These are phyloP conservation scores for Aleurites moluccanus DNA, from an alignment of 441 rosid genomes.

Conservation along the genomic window DNA sequence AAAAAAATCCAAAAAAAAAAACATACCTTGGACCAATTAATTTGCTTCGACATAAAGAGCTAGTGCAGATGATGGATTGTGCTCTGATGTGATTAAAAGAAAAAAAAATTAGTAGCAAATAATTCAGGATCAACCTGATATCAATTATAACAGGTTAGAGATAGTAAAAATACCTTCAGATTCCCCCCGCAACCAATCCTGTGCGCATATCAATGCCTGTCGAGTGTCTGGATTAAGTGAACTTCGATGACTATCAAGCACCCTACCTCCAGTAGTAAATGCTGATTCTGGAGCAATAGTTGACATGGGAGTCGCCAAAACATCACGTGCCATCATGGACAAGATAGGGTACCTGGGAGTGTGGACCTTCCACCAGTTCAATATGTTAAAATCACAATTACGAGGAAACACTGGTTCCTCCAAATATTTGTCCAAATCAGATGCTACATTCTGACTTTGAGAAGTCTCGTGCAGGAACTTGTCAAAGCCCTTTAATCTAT, in stretches of 20 bases:
- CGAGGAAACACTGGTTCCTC: slow-evolving; percentile 95
- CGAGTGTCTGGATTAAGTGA: slow-evolving; percentile 60
- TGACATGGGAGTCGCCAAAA: slow-evolving; percentile 84
- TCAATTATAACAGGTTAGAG: slow-evolving; percentile 10
- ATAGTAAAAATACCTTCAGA: slow-evolving; percentile 47
- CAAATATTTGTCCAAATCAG: slow-evolving; percentile 86
- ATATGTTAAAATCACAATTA: slow-evolving; percentile 71
- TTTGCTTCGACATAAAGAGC: slow-evolving; percentile 39
- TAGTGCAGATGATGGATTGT: slow-evolving; percentile 42
- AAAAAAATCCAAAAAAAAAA: neutral
- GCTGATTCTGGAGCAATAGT: slow-evolving; percentile 53
- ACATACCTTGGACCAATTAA: slow-evolving; percentile 35
- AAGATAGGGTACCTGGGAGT: slow-evolving; percentile 90
- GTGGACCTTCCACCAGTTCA: slow-evolving; percentile 98
- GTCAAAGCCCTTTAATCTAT: slow-evolving; percentile 88
- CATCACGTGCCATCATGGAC: slow-evolving; percentile 95
- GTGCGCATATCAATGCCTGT: slow-evolving; percentile 83
- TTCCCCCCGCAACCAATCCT: slow-evolving; percentile 73
- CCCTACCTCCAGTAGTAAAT: slow-evolving; percentile 52
- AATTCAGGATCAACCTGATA: neutral
- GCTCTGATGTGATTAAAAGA: slow-evolving; percentile 37
- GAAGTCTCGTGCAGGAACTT: slow-evolving; percentile 86
- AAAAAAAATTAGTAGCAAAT: slow-evolving; percentile 10
- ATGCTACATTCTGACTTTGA: slow-evolving; percentile 53
- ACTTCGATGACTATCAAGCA: slow-evolving; percentile 56